Percentiles rank a stretch among this genome's conserved stretches.
Conservation (phyloP, 108 stramenopile species). For the Thalassiosira profunda region DNA sequence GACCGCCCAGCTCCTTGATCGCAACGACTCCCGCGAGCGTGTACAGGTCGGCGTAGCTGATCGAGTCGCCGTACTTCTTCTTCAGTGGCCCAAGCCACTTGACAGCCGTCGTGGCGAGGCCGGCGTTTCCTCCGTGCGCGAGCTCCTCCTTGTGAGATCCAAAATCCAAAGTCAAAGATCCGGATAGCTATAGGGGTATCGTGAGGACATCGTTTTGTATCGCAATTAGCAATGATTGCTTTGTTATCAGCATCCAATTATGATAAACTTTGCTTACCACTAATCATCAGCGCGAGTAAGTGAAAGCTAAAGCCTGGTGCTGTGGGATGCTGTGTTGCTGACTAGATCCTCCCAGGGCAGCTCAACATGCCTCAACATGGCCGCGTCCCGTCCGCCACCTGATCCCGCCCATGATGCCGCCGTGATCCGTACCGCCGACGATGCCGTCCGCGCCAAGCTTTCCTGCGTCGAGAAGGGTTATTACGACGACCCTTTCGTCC, state of each 20-base stretch:
- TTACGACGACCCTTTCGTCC: conserved; percentile 80
- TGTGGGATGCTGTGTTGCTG: no score
- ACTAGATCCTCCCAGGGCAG: no score
- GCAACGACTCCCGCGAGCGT: conserved; percentile 82
- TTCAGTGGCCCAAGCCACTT: conserved; percentile 69
- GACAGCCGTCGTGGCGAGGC: conserved; percentile 62
- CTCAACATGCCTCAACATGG: no score
- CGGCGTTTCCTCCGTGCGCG: conserved; percentile 80
- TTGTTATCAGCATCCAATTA: no score
- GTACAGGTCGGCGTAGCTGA: conserved; percentile 88
- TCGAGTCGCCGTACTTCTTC: conserved; percentile 57
- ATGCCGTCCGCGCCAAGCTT: conserved; percentile 77
- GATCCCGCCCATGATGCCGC: conserved; percentile 36
- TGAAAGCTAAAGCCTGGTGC: no score
- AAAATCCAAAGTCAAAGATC: no score
- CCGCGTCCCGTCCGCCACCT: no score
- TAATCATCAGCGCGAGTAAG: no score
- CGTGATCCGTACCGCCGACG: conserved; percentile 80
- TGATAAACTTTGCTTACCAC: no score
- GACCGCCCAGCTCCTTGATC: conserved; percentile 66
- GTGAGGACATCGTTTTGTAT: no score
- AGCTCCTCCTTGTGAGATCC: conserved; percentile 69
- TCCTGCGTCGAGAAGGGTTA: conserved; percentile 77
- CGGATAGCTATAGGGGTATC: no score
- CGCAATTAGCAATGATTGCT: no score